Evolutionary conservation across 805 yeast genomes (phyloP).

Genomic region (Candida rishiriensis): DNA sequence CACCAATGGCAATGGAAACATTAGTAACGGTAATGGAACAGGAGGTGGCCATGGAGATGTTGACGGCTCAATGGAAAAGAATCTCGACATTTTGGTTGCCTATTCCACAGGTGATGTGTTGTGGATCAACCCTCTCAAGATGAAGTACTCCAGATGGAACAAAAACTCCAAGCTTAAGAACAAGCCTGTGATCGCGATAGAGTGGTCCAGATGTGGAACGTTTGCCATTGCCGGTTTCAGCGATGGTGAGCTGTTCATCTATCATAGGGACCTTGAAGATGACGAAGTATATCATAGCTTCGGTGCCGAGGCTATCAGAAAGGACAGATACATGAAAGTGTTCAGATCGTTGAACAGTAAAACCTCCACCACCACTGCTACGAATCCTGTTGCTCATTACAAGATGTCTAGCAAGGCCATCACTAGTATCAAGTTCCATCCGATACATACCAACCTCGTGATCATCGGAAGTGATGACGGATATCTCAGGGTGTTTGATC

Average conservation of each 20-base stretch:
- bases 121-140: slow-evolving; percentile 50
- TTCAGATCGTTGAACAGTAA: slow-evolving; percentile 13
- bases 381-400: slow-evolving; percentile 55
- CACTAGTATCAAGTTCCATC: slow-evolving; percentile 41
- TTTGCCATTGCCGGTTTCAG: slow-evolving; percentile 55
- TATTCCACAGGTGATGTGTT: slow-evolving; percentile 64
- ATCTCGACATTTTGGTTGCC: slow-evolving; percentile 55
- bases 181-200: slow-evolving; percentile 40
- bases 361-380: slow-evolving; percentile 1
- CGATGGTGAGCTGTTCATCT: slow-evolving; percentile 55
- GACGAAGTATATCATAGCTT: slow-evolving; percentile 25
- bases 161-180: slow-evolving; percentile 41
- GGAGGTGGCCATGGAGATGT: too few relatives aligned
- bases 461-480: slow-evolving; percentile 67
- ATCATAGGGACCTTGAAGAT: slow-evolving; percentile 49
- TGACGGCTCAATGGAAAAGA: slow-evolving; percentile 17
- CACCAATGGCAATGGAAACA: neutral
- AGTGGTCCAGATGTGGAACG: slow-evolving; percentile 44
- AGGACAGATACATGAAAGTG: slow-evolving; percentile 32
- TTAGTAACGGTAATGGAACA: neutral
- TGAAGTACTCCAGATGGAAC: slow-evolving; percentile 48
- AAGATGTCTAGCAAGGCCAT: slow-evolving; percentile 57
- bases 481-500: slow-evolving; percentile 51
- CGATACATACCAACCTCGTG: slow-evolving; percentile 35
- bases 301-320: slow-evolving; percentile 21